These are phyloP conservation scores for Castanea crenata DNA, from an alignment of 306 rosid genomes.

Conservation along the genomic window DNA sequence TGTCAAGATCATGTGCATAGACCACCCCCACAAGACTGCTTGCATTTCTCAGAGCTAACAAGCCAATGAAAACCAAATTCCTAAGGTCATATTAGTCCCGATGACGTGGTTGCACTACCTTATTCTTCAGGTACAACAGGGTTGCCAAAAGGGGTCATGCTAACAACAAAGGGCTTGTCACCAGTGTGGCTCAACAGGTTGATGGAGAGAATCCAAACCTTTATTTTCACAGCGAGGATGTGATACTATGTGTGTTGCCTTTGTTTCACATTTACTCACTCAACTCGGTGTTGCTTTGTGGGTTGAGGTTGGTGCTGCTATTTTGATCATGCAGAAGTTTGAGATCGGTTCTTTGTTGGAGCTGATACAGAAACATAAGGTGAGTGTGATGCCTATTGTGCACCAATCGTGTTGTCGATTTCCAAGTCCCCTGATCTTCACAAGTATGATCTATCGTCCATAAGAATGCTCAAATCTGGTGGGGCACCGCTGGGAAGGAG, in stretches of 20 bases:
- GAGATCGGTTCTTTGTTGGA: constrained; percentile 49
- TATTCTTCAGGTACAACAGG: constrained; percentile 84
- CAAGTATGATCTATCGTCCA: constrained; percentile 52
- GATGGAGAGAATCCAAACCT: constrained; percentile 87
- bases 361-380: constrained; percentile 39
- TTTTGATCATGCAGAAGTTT: constrained; percentile 65
- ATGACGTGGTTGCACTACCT: constrained; percentile 77
- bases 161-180: constrained; percentile 72
- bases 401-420: constrained; percentile 63
- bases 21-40: constrained; percentile 29
- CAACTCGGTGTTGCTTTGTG: constrained; percentile 74
- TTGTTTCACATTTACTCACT: constrained; percentile 75
- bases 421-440: constrained; percentile 51
- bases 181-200: constrained; percentile 73
- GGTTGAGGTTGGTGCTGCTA: constrained; percentile 61
- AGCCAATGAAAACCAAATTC: constrained; percentile 25
- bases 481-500: constrained; percentile 85
- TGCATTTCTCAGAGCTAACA: constrained; percentile 49
- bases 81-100: constrained; percentile 17
- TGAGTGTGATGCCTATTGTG: constrained; percentile 54
- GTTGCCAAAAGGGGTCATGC: constrained; percentile 81
- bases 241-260: constrained; percentile 64
- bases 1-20: constrained; percentile 40
- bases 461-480: constrained; percentile 57
- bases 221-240: constrained; percentile 48